A percentile compares a stretch with the other conserved stretches of the same genome.
phyloP scores from a whole-genome alignment of 192 early-diverging fungal genomes.

The Coemansia sp. region DNA sequence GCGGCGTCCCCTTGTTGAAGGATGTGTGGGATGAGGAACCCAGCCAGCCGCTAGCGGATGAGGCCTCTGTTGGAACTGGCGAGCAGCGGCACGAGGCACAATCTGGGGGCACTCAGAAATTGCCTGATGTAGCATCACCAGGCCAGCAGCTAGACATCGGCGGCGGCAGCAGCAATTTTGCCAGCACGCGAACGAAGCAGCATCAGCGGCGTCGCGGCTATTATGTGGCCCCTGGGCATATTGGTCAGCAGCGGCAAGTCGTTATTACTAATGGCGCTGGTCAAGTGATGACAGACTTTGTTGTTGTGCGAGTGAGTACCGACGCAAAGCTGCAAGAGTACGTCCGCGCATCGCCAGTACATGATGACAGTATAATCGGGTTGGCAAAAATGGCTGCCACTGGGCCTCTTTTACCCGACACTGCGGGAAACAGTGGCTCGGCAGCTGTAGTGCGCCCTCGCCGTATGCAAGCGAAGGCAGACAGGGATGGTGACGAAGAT shows the following conservation, averaged over 20 bases:
- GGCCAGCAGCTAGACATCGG: background rate
- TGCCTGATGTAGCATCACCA: background rate
- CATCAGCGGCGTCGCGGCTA: conserved; percentile 10
- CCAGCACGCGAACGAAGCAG: background rate
- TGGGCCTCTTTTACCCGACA: background rate
- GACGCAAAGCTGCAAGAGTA: conserved; percentile 16
- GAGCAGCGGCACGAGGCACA: background rate
- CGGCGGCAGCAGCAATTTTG: background rate
- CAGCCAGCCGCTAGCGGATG: background rate
- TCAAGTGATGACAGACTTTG: conserved; percentile 43
- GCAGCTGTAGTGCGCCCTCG: background rate
- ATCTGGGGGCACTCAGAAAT: background rate
- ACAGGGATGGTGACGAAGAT: background rate
- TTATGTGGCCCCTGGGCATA: conserved; percentile 5
- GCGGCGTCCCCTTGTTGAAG: conserved; percentile 33
- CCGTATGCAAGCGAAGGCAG: background rate
- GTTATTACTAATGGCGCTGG: conserved; percentile 46
- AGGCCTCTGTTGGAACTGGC: background rate
- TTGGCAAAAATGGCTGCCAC: background rate
- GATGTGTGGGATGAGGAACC: conserved; percentile 18
- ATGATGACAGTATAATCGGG: conserved; percentile 5
- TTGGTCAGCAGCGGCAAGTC: conserved; percentile 20
- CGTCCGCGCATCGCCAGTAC: conserved; percentile 2
- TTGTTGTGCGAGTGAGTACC: conserved; percentile 36
- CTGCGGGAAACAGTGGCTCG: background rate